Conservation (phyloP, 352 stramenopile species). For the Phytophthora parvispora region DNA sequence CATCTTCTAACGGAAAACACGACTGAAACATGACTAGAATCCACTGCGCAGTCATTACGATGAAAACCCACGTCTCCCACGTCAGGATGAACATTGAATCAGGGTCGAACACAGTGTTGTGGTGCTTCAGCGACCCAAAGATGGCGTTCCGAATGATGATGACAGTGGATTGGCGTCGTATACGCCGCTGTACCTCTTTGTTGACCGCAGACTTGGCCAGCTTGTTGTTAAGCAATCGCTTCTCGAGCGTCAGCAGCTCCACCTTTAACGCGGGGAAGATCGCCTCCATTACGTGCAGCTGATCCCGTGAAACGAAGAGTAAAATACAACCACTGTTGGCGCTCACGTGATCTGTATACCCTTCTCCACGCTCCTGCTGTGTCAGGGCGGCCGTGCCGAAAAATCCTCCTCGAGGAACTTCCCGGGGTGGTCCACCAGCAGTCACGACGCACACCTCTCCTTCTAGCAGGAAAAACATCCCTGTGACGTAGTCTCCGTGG, state of each 20-base stretch:
- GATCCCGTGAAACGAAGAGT: conserved; percentile 55
- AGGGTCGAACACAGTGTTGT: conserved; percentile 37
- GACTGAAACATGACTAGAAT: conserved; percentile 56
- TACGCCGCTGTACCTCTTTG: conserved; percentile 12
- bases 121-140: conserved; percentile 20
- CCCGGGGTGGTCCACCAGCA: conserved; percentile 20
- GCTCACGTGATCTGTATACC: conserved; percentile 57
- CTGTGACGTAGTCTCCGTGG: conserved; percentile 62
- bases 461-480: conserved; percentile 64
- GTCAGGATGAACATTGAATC: conserved; percentile 52
- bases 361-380: conserved; percentile 48
- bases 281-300: conserved; percentile 51
- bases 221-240: conserved; percentile 53
- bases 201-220: conserved; percentile 39
- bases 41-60: conserved; percentile 64
- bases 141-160: conserved; percentile 22
- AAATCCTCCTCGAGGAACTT: conserved; percentile 46
- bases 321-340: conserved; percentile 62
- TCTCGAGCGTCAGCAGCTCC: conserved; percentile 54
- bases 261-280: conserved; percentile 59
- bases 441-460: conserved; percentile 55
- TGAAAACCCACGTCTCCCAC: conserved; percentile 70
- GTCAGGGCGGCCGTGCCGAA: conserved; percentile 56
- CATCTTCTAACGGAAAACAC: conserved; percentile 36
- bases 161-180: conserved; percentile 27